These are phyloP conservation scores for Craspedostauros australis DNA, from an alignment of 108 stramenopile genomes.

Conservation along the genomic window DNA sequence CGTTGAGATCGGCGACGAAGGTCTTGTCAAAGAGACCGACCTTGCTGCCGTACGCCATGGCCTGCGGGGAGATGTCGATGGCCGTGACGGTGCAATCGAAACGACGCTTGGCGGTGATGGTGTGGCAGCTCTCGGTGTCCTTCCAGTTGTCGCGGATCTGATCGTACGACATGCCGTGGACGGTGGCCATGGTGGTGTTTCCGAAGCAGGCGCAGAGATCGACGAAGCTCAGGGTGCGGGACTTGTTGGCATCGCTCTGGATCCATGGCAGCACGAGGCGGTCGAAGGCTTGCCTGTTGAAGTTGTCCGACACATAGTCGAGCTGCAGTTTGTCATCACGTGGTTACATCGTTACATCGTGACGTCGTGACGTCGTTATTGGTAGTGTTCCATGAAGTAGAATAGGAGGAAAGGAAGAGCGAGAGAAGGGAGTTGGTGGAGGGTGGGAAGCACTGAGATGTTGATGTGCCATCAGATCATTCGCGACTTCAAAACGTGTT, in stretches of 20 bases:
- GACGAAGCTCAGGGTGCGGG: slow-evolving; percentile 18
- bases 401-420: too few relatives aligned
- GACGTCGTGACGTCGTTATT: too few relatives aligned
- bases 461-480: too few relatives aligned
- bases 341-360: too few relatives aligned
- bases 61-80: slow-evolving; percentile 28
- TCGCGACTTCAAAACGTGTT: too few relatives aligned
- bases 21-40: slow-evolving; percentile 28
- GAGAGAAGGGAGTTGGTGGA: too few relatives aligned
- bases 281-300: slow-evolving; percentile 38
- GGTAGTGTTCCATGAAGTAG: too few relatives aligned
- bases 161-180: slow-evolving; percentile 36
- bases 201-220: slow-evolving; percentile 41
- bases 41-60: slow-evolving; percentile 30
- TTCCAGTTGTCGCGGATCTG: slow-evolving; percentile 40
- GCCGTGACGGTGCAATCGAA: slow-evolving; percentile 22
- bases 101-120: slow-evolving; percentile 14
- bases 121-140: slow-evolving; percentile 19
- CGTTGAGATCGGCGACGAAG: slow-evolving; percentile 32
- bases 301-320: slow-evolving; percentile 32
- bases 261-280: slow-evolving; percentile 20
- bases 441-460: too few relatives aligned
- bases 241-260: neutral
- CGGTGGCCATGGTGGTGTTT: slow-evolving; percentile 45
- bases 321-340: too few relatives aligned